A percentile compares a stretch with the other conserved stretches of the same genome.
Evolutionary conservation across 1,139 yeast genomes (phyloP).

Genomic region (Diutina ranongensis): DNA sequence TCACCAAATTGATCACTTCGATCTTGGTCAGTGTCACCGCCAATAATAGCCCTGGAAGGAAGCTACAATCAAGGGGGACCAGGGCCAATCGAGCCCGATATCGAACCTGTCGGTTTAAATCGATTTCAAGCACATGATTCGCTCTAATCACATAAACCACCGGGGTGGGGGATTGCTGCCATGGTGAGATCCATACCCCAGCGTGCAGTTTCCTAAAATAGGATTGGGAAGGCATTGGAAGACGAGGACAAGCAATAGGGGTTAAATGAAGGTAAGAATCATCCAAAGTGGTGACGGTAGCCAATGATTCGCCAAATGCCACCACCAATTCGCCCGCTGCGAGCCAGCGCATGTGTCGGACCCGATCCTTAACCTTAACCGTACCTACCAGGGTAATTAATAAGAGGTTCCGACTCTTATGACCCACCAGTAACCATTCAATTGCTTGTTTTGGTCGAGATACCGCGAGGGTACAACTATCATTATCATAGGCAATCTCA

Average conservation of each 20-base stretch:
- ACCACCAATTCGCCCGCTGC: not conserved
- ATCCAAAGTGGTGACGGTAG: not conserved
- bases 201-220: not conserved
- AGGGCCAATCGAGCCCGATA: not conserved
- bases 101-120: not conserved
- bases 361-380: not conserved
- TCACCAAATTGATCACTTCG: not conserved
- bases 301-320: not conserved
- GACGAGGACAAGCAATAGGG: not conserved
- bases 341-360: not conserved
- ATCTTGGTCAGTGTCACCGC: not conserved
- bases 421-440: not conserved
- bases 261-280: not conserved
- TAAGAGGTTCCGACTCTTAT: not conserved
- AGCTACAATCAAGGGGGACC: not conserved
- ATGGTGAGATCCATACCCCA: constrained; percentile 3
- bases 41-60: not conserved
- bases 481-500: not conserved
- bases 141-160: not conserved
- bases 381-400: not conserved
- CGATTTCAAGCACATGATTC: not conserved
- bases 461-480: not conserved
- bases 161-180: not conserved
- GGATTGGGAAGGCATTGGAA: not conserved
- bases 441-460: not conserved